These are phyloP conservation scores for Plasmodium knowlesi DNA, from an alignment of 169 alveolate species.

Conservation along the genomic window DNA sequence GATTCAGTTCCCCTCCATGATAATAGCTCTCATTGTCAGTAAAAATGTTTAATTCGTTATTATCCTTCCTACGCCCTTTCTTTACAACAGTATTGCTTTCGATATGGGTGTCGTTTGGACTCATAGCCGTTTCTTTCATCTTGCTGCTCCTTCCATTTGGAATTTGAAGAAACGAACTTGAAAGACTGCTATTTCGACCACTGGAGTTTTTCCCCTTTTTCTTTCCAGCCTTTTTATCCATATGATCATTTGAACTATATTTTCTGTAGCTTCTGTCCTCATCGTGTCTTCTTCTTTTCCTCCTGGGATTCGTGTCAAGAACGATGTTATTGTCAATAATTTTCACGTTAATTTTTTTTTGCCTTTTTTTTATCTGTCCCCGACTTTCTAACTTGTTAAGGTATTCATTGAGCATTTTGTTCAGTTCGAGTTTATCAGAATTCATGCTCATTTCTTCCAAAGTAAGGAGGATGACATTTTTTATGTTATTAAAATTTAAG, in stretches of 20 bases:
- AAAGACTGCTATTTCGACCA: background rate
- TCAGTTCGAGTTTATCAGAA: slow-evolving; percentile 56
- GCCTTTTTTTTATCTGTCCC: slow-evolving; percentile 58
- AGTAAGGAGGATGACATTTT: slow-evolving; percentile 45
- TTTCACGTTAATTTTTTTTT: slow-evolving; percentile 62
- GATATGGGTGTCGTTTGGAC: background rate
- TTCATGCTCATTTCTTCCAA: slow-evolving; percentile 70
- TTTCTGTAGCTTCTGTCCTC: background rate
- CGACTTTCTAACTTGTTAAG: slow-evolving; percentile 42
- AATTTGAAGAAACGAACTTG: background rate
- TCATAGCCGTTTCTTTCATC: background rate
- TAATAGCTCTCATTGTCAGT: slow-evolving; percentile 20
- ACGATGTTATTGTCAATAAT: slow-evolving; percentile 47
- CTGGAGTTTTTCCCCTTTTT: background rate
- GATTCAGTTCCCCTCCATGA: slow-evolving; percentile 3
- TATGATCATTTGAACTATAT: background rate
- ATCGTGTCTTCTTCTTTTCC: slow-evolving; percentile 5
- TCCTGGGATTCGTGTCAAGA: slow-evolving; percentile 30
- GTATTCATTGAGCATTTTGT: slow-evolving; percentile 44
- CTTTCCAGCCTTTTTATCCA: background rate
- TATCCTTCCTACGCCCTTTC: background rate
- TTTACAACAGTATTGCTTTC: background rate
- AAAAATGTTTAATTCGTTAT: background rate
- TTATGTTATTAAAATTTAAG: slow-evolving; percentile 59
- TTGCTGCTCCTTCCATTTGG: background rate